phyloP scores from a whole-genome alignment of 2,329 filamentous ascomycete species.

The Cladophialophora chaetospira region DNA sequence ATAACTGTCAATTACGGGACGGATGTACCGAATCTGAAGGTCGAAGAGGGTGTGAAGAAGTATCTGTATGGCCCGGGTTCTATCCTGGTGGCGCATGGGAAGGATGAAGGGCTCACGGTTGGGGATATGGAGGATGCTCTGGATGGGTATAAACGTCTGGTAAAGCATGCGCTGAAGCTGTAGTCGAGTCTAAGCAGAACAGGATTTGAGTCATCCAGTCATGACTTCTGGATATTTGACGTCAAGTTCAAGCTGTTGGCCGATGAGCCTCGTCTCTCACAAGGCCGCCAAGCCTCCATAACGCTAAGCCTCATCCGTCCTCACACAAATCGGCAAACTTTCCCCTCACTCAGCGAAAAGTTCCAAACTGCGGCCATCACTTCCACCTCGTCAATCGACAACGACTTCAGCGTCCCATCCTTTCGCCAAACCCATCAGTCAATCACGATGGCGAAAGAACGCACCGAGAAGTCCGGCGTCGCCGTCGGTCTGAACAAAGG shows the following conservation, averaged over 20 bases:
- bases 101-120: slow-evolving; percentile 76
- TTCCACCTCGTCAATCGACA: slow-evolving; percentile 3
- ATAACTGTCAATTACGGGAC: slow-evolving; percentile 90
- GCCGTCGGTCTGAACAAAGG: slow-evolving; percentile 65
- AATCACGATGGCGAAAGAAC: slow-evolving; percentile 54
- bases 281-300: slow-evolving; percentile 14
- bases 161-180: slow-evolving; percentile 40
- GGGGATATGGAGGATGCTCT: slow-evolving; percentile 76
- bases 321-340: slow-evolving; percentile 25
- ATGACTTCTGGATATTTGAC: too few relatives aligned
- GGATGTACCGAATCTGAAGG: slow-evolving; percentile 76
- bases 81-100: slow-evolving; percentile 85
- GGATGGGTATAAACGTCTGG: slow-evolving; percentile 72
- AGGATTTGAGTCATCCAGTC: too few relatives aligned
- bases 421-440: slow-evolving; percentile 25
- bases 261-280: neutral
- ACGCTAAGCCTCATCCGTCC: neutral
- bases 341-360: slow-evolving; percentile 16
- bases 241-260: too few relatives aligned
- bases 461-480: slow-evolving; percentile 49
- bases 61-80: slow-evolving; percentile 66
- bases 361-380: slow-evolving; percentile 8
- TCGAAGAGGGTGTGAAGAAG: slow-evolving; percentile 61
- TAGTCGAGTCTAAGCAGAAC: neutral
- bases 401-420: slow-evolving; percentile 1